Base-by-base conservation (phyloP, 768 basidiomycete species). In the Tubosaeta sp. region DNA sequence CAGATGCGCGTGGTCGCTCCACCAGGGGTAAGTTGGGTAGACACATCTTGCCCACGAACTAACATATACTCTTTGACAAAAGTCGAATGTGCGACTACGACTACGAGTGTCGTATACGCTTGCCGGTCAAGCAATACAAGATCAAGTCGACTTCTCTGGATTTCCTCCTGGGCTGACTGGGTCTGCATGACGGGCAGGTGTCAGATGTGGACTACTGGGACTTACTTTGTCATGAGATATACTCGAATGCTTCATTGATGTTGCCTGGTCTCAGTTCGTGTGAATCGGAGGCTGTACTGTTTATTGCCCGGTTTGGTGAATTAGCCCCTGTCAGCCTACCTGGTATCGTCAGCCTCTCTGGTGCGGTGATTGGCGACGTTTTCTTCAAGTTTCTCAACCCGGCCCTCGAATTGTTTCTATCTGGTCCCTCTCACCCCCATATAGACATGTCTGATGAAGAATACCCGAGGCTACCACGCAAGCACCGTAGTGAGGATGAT, bases 1-100 rank as follows among this genome's bases (percentile, higher is more conserved):
- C 92, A 95, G 65, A 87, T 99, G 89, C 81, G 93, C 10, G 83
- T 99, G 34, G 76, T 90, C 25, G 91, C 93, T 11, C 93, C 92
- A 3, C 77, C 78, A 8, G 94, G 94, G 31, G 94, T 94, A 62
- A 69, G 90, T 47, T 24, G 30, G 13, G 6, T 36, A 22, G 25
- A 49, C 7, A n/a, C 13, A 29, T 2, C 14, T 16, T 22, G 35
- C 16, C 14, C 13, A 30, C 47, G 36, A 56, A 48, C 24, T 58
- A 22, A 63, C 52, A 38, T 16, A 12, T 8, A 5, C 34, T 9
- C 24, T 22, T 43, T 45, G 41, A 44, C 50, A 4, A 22, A 64
- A 96, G 92, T 85, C 88, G 54, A 82, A 80, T 51, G 70, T 99
- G 31, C 84, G 94, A 35, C 73, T 99, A 65, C 81, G 95, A 51